Conservation (phyloP, 139 green algal species). For the Coelastrella sp. region DNA sequence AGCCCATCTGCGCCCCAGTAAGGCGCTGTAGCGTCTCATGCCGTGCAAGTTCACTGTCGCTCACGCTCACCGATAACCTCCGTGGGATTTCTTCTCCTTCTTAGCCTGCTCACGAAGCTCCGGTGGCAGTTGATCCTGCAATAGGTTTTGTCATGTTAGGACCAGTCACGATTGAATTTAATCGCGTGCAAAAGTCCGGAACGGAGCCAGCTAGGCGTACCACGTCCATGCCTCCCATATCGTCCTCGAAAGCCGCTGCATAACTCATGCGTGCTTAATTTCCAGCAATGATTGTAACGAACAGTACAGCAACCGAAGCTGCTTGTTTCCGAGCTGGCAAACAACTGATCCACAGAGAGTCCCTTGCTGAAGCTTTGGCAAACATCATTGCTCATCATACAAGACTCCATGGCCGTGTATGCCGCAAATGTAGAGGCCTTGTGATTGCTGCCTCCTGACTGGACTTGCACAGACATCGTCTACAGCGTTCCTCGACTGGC, state of each 20-base stretch:
- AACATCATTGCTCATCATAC: too few species aligned
- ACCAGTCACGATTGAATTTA: too few species aligned
- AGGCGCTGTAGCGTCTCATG: too few species aligned
- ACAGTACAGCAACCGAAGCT: not conserved
- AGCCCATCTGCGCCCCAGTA: too few species aligned
- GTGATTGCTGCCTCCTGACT: not conserved
- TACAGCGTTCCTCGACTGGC: not conserved
- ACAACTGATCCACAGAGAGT: not conserved
- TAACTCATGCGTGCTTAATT: not conserved
- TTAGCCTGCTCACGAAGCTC: constrained; percentile 25
- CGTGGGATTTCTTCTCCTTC: constrained; percentile 32
- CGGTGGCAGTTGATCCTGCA: constrained; percentile 29
- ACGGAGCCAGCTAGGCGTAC: not conserved
- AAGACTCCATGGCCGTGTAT: too few species aligned
- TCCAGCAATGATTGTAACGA: not conserved
- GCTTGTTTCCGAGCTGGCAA: not conserved
- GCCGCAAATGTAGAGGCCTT: too few species aligned
- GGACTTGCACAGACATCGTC: not conserved
- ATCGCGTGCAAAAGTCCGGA: too few species aligned
- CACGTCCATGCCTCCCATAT: constrained; percentile 30
- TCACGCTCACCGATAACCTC: constrained; percentile 33
- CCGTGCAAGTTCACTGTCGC: too few species aligned
- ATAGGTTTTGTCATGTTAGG: too few species aligned
- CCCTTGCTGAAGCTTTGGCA: too few species aligned
- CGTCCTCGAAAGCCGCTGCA: constrained; percentile 14